phyloP scores from a whole-genome alignment of 345 rosid genomes.

The Conringia planisiliqua region DNA sequence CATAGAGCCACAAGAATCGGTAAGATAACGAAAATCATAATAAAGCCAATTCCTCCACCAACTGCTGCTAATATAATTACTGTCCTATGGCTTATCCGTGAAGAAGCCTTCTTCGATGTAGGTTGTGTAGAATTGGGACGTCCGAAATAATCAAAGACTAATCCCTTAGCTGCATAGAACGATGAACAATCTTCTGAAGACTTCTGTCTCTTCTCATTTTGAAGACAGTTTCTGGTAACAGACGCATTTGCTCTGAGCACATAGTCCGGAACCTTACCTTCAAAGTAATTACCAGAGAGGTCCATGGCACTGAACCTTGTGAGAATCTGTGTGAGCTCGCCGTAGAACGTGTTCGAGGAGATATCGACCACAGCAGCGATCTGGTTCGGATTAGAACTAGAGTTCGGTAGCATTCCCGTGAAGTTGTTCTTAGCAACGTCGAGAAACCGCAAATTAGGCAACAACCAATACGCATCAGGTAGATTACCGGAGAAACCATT shows the following conservation, averaged over 20 bases:
- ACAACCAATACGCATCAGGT: conserved; percentile 55
- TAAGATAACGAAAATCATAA: conserved; percentile 39
- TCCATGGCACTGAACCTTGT: conserved; percentile 46
- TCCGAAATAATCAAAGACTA: conserved; percentile 81
- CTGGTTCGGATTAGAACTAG: conserved; percentile 35
- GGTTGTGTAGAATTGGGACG: conserved; percentile 53
- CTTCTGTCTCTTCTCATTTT: conserved; percentile 54
- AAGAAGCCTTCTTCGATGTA: conserved; percentile 28
- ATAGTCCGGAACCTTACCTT: conserved; percentile 75
- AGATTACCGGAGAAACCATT: conserved; percentile 58
- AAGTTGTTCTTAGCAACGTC: conserved; percentile 80
- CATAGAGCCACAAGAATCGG: conserved; percentile 47
- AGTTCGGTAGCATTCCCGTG: conserved; percentile 57
- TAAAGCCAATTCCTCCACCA: conserved; percentile 60
- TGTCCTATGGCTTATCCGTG: conserved; percentile 43
- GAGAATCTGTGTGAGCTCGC: conserved; percentile 50
- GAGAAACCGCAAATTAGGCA: conserved; percentile 53
- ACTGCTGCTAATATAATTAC: conserved; percentile 57
- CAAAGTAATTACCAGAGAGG: conserved; percentile 75
- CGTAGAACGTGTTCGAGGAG: conserved; percentile 74
- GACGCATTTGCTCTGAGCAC: conserved; percentile 42
- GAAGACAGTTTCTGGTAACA: conserved; percentile 72
- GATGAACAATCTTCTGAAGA: conserved; percentile 48
- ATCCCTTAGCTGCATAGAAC: conserved; percentile 58
- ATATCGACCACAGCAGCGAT: conserved; percentile 47